Evolutionary conservation across 352 stramenopile species (phyloP).

Genomic region (Phytopythium oedochilum): DNA sequence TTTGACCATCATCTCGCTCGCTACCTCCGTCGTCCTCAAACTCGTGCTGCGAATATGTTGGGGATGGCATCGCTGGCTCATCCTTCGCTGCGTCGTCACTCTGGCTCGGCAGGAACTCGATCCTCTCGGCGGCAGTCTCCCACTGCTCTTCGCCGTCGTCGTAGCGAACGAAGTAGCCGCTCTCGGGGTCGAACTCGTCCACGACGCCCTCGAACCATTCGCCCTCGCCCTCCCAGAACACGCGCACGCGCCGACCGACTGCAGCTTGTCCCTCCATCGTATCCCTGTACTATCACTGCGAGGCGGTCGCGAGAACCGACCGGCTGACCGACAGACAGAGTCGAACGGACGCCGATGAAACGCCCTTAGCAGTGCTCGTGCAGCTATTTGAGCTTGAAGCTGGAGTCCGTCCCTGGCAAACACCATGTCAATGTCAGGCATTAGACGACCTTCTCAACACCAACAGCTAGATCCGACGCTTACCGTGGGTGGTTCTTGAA

Average conservation of each 20-base stretch:
- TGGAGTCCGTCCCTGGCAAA: background rate
- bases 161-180: slow-evolving; percentile 62
- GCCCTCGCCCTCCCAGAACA: slow-evolving; percentile 65
- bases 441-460: no score
- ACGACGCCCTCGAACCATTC: slow-evolving; percentile 70
- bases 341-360: background rate
- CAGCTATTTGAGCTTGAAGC: background rate
- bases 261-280: slow-evolving; percentile 7
- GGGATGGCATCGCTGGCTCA: slow-evolving; percentile 8
- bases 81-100: slow-evolving; percentile 6
- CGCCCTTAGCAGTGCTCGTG: background rate
- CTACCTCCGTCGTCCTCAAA: slow-evolving; percentile 18
- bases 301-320: no score
- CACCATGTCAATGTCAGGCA: background rate
- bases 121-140: slow-evolving; percentile 29
- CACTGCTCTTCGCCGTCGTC: slow-evolving; percentile 77
- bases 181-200: slow-evolving; percentile 15
- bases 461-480: no score
- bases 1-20: slow-evolving; percentile 14
- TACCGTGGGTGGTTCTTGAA: no score
- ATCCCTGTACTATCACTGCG: no score
- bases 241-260: slow-evolving; percentile 45
- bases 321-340: no score
- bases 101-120: background rate
- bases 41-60: slow-evolving; percentile 12